Conservation (phyloP, 2,329 filamentous ascomycete genomes). For the Aspergillus uvarum region DNA sequence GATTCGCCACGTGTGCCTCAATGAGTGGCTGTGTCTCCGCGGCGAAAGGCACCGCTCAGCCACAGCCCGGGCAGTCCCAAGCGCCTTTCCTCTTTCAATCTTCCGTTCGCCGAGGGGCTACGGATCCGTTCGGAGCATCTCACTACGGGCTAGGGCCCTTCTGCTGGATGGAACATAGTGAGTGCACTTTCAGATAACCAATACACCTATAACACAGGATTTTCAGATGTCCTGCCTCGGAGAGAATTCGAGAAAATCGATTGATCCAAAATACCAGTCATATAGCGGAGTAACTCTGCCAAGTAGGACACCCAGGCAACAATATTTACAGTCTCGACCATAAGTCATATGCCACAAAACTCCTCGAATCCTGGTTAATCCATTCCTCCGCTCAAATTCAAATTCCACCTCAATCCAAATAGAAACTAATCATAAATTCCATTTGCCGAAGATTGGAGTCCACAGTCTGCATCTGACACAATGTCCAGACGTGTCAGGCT, state of each 20-base stretch:
- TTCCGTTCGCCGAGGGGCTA: background rate
- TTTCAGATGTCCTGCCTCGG: no score
- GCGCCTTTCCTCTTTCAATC: no score
- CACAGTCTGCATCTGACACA: background rate
- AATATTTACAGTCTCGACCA: constrained; percentile 1
- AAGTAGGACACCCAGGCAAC: background rate
- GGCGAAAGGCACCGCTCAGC: background rate
- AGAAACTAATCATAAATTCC: background rate
- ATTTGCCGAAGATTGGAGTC: background rate
- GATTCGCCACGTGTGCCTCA: constrained; percentile 16
- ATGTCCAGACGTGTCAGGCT: background rate
- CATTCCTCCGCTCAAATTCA: background rate
- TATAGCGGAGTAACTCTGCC: background rate
- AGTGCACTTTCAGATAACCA: no score
- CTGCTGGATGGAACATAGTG: no score
- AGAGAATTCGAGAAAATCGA: no score
- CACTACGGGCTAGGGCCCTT: no score
- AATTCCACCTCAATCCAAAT: background rate
- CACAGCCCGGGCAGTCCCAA: background rate
- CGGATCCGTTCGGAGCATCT: background rate
- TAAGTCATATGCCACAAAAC: background rate
- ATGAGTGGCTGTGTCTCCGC: constrained; percentile 13
- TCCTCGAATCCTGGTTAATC: background rate
- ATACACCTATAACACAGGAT: no score
- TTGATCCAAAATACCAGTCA: background rate